Percentiles rank a stretch among this genome's conserved stretches.
Evolutionary conservation across 306 rosid genomes (phyloP).

Genomic region (Casuarina equisetifolia): DNA sequence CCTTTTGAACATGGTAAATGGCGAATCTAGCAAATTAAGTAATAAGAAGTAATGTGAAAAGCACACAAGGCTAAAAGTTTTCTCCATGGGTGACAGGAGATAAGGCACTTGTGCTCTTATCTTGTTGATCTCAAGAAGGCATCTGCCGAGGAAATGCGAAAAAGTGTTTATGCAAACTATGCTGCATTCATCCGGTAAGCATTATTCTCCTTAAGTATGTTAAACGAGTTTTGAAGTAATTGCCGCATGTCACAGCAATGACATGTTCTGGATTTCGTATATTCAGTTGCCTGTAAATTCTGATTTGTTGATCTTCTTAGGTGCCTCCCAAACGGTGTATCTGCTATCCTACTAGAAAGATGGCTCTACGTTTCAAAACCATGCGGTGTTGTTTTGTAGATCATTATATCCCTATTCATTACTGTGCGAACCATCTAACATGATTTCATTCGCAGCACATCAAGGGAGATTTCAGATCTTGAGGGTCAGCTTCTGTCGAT

Average conservation of each 20-base stretch:
- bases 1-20: background rate
- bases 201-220: background rate
- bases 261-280: background rate
- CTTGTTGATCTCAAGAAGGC: constrained; percentile 83
- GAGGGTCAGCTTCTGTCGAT: constrained; percentile 86
- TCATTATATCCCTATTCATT: background rate
- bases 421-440: background rate
- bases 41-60: background rate
- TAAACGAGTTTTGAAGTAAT: background rate
- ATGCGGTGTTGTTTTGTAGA: background rate
- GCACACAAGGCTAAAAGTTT: background rate
- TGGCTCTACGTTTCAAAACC: background rate
- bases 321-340: background rate
- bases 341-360: background rate
- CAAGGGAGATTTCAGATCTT: constrained; percentile 85
- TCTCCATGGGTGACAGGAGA: constrained; percentile 51
- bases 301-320: background rate
- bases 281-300: no score
- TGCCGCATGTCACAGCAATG: background rate
- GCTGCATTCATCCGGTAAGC: constrained; percentile 86
- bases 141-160: constrained; percentile 99
- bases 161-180: constrained; percentile 84
- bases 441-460: constrained; percentile 54
- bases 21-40: background rate
- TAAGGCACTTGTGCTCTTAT: constrained; percentile 57